Base-by-base conservation (phyloP, 1,284 basidiomycete genomes). In the Sporisorium exsertum region DNA sequence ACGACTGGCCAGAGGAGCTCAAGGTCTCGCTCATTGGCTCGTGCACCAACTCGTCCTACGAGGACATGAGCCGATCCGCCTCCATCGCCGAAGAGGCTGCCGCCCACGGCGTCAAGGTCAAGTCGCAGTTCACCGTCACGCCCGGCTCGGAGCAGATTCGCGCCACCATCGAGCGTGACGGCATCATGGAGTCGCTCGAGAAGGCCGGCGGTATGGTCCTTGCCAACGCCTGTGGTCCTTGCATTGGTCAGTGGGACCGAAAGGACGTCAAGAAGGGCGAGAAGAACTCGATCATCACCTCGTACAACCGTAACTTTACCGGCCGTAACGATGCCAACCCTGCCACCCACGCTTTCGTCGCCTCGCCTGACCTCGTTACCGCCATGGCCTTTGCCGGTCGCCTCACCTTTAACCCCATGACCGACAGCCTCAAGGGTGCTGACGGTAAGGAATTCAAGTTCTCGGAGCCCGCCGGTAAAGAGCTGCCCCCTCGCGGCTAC, bases 241-340 rank as follows among this genome's bases (percentile, higher is more conserved):
- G 96, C 88, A 98, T 99, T 82, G 97, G 96, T 85, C 96, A 99
- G 87, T 99, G 97, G 97, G 95, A 99, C 88, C 91, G 96, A 85
- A 88, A 91, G 81, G 97, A 99, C 84, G 93, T 98, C 66, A 92
- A 93, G 90, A 99, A 95, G 91, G 96, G 96, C 84, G 93, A 93
- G 82, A 89, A 90, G 85, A 99, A 99, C 91, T 86, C 97, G 71
- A 87, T 87, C 89, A 94, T 98, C 88, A 97, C 96, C 59, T 98
- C 95, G 27, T 99, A 99, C 91, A 99, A 99, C 92, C 95, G 97
- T 88, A 99, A 99, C 92, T 99, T 99, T 89, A 98, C 96, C 81
- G 96, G 95, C 73, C 94, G 96, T 87, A 99, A 99, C 88, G 97
- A 99, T 86, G 96, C 96, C 83, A 99, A 99, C 91, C 95, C 95